Evolutionary conservation across 805 yeast genomes (phyloP).

Genomic region (Maudiozyma bulderi): DNA sequence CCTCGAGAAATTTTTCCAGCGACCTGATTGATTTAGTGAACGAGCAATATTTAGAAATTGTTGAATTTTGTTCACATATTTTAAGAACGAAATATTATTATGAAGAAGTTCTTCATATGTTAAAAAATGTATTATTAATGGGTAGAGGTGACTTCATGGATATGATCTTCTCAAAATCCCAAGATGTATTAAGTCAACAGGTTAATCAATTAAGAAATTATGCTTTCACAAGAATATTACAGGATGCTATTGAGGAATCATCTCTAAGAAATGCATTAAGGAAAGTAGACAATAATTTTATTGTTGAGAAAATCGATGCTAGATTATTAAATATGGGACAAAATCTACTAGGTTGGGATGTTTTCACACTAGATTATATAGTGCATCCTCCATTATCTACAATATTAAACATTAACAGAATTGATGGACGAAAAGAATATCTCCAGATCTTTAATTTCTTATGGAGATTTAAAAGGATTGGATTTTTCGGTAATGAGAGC

Average conservation of each 20-base stretch:
- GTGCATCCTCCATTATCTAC: slow-evolving; percentile 43
- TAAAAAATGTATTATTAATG: slow-evolving; percentile 60
- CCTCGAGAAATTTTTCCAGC: slow-evolving; percentile 3
- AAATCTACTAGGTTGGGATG: slow-evolving; percentile 82
- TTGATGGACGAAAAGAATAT: slow-evolving; percentile 46
- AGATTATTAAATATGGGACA: slow-evolving; percentile 65
- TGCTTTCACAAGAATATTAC: slow-evolving; percentile 53
- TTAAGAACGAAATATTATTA: slow-evolving; percentile 43
- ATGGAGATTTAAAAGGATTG: slow-evolving; percentile 66
- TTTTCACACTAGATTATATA: slow-evolving; percentile 75
- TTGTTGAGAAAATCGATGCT: slow-evolving; percentile 63
- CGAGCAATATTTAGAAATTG: slow-evolving; percentile 43
- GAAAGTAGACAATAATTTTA: slow-evolving; percentile 29
- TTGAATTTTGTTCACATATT: slow-evolving; percentile 40
- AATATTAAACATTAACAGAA: slow-evolving; percentile 42
- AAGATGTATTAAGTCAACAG: slow-evolving; percentile 45
- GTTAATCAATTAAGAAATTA: slow-evolving; percentile 56
- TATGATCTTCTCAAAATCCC: slow-evolving; percentile 47
- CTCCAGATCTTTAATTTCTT: slow-evolving; percentile 75
- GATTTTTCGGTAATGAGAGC: slow-evolving; percentile 38
- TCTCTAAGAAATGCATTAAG: slow-evolving; percentile 35
- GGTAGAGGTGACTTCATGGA: slow-evolving; percentile 79
- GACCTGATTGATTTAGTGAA: slow-evolving; percentile 30
- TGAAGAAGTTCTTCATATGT: slow-evolving; percentile 45
- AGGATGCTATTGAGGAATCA: slow-evolving; percentile 51